Evolutionary conservation across 805 yeast genomes (phyloP).

Genomic region (Wickerhamomyces canadensis): DNA sequence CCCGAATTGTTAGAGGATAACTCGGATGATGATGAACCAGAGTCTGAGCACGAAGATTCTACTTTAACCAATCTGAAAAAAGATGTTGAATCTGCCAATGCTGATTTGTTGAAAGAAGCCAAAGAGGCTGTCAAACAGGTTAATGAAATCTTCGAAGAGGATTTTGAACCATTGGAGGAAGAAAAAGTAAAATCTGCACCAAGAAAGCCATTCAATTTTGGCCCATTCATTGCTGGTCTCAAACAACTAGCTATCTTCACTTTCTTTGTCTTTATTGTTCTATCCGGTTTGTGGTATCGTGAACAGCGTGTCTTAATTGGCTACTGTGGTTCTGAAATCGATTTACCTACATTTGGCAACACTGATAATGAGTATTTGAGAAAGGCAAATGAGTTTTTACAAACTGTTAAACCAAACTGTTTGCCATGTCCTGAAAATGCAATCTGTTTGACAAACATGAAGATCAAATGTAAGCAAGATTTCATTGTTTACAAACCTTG

Average conservation of each 20-base stretch:
- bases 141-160: conserved; percentile 16
- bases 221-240: conserved; percentile 10
- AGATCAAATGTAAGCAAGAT: conserved; percentile 67
- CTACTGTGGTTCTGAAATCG: conserved; percentile 64
- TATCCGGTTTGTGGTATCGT: conserved; percentile 54
- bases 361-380: conserved; percentile 27
- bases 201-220: conserved; percentile 3
- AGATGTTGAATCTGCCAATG: conserved; percentile 20
- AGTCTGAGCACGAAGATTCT: conserved; percentile 7
- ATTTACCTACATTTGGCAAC: conserved; percentile 34
- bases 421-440: conserved; percentile 79
- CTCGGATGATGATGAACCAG: conserved; percentile 5
- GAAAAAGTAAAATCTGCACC: conserved; percentile 11
- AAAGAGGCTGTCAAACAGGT: conserved; percentile 24
- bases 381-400: conserved; percentile 39
- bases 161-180: conserved; percentile 4
- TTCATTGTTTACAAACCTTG: conserved; percentile 47
- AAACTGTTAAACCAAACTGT: conserved; percentile 55
- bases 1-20: conserved; percentile 8
- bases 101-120: conserved; percentile 19
- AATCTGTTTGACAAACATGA: conserved; percentile 56
- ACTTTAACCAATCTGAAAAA: conserved; percentile 18
- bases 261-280: conserved; percentile 30
- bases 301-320: conserved; percentile 62
- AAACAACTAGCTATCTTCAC: conserved; percentile 29